Conservation (phyloP, 495 filamentous ascomycete species). For the Neohortaea acidophila region DNA sequence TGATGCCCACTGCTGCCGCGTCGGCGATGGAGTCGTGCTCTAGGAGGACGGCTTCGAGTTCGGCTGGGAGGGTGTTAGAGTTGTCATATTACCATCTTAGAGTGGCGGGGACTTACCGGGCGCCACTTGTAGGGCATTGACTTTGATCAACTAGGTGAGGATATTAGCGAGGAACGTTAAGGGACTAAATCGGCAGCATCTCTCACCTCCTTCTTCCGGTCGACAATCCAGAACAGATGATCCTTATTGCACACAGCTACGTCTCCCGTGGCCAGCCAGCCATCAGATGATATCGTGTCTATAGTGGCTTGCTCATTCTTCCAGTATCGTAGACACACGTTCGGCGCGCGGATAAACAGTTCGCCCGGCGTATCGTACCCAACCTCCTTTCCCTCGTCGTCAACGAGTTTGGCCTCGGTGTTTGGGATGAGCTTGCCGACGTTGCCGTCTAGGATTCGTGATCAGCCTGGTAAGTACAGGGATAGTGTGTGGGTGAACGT, state of each 20-base stretch:
- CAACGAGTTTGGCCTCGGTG: constrained; percentile 23
- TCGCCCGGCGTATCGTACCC: constrained; percentile 22
- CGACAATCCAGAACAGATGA: constrained; percentile 25
- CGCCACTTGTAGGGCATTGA: constrained; percentile 32
- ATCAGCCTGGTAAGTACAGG: too few species aligned
- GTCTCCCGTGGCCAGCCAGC: constrained; percentile 26
- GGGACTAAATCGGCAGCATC: neutral
- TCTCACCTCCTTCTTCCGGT: constrained; percentile 25
- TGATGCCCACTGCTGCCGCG: constrained; percentile 27
- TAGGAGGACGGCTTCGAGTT: constrained; percentile 31
- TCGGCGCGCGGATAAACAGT: constrained; percentile 24
- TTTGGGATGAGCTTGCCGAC: constrained; percentile 24
- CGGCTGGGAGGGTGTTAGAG: too few species aligned
- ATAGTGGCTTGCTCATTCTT: constrained; percentile 23
- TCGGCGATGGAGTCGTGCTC: constrained; percentile 28
- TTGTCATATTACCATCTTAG: too few species aligned
- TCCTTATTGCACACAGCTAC: constrained; percentile 24
- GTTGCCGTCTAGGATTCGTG: too few species aligned
- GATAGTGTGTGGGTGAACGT: too few species aligned
- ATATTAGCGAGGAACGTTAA: neutral
- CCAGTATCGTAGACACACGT: constrained; percentile 25
- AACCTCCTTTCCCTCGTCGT: constrained; percentile 27
- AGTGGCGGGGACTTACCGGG: too few species aligned
- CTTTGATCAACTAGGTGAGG: constrained; percentile 29
- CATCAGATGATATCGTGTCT: constrained; percentile 20